Evolutionary conservation across 169 alveolate species (phyloP).

Genomic region (Neospora caninum): DNA sequence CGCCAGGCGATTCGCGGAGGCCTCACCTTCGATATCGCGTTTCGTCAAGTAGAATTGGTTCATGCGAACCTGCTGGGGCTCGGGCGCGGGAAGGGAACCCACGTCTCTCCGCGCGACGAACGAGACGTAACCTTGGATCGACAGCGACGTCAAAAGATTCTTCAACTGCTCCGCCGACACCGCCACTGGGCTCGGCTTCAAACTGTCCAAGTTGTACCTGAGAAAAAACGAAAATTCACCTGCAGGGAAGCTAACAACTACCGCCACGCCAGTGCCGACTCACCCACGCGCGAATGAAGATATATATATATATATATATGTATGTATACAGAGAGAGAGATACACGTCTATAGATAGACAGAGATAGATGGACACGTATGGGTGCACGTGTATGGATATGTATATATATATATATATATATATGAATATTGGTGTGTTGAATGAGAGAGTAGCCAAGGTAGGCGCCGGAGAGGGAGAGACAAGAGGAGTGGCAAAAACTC

Average conservation of each 20-base stretch:
- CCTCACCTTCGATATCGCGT: slow-evolving; percentile 36
- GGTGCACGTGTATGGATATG: not conserved
- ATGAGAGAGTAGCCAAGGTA: no score
- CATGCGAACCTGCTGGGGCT: not conserved
- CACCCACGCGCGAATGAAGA: no score
- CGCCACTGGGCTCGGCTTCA: slow-evolving; percentile 42
- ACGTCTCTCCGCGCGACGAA: slow-evolving; percentile 38
- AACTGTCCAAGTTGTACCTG: slow-evolving; percentile 55
- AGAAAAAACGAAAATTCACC: not conserved
- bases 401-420: not conserved
- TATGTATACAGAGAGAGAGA: not conserved
- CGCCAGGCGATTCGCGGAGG: not conserved
- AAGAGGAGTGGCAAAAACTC: no score
- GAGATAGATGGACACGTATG: no score
- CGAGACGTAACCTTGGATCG: slow-evolving; percentile 16
- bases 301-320: not conserved
- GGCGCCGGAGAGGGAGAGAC: no score
- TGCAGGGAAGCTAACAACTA: not conserved
- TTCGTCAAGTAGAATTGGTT: slow-evolving; percentile 36
- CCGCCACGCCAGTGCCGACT: no score
- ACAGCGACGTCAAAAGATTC: not conserved
- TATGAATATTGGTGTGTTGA: no score
- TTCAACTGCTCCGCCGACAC: slow-evolving; percentile 7
- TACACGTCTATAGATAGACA: no score
- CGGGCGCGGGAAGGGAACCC: slow-evolving; percentile 44